Percentiles rank a stretch among this genome's conserved stretches.
These are phyloP conservation scores for Xylariaceae sp. DNA, from an alignment of 2,329 filamentous ascomycete genomes.

Conservation along the genomic window DNA sequence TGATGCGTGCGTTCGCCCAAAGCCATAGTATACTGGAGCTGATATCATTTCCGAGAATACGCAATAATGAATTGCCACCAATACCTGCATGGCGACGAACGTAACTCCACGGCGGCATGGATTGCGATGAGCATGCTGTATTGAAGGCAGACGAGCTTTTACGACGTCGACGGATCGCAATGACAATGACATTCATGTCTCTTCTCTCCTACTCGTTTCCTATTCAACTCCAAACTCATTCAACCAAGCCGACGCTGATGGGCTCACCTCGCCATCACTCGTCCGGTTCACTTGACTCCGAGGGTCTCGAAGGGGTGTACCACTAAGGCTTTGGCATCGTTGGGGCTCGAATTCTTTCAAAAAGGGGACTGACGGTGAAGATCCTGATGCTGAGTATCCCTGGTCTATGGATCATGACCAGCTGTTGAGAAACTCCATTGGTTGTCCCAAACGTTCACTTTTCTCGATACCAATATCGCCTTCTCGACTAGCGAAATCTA, in stretches of 20 bases:
- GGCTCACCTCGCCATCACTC: not conserved
- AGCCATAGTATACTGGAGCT: not conserved
- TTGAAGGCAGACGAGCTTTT: constrained; percentile 8
- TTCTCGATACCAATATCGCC: not conserved
- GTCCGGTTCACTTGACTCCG: not conserved
- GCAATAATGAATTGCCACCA: not conserved
- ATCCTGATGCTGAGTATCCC: not conserved
- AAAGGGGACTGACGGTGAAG: not conserved
- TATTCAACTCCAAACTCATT: not conserved
- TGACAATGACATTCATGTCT: constrained; percentile 6
- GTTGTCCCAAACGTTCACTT: not conserved
- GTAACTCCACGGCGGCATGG: not conserved
- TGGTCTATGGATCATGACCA: not conserved
- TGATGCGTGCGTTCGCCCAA: not conserved
- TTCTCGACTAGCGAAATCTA: constrained; percentile 10
- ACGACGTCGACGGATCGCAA: constrained; percentile 14
- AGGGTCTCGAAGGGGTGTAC: not conserved
- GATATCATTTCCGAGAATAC: not conserved
- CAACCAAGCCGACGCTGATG: not conserved
- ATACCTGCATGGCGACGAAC: constrained; percentile 3
- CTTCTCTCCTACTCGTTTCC: not conserved
- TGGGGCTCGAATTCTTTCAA: not conserved
- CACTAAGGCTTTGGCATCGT: not conserved
- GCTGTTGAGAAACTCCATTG: not conserved
- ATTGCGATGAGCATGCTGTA: not conserved